Evolutionary conservation across 148 eudicot species (phyloP).

Genomic region (Rhododendron kiyosumense): DNA sequence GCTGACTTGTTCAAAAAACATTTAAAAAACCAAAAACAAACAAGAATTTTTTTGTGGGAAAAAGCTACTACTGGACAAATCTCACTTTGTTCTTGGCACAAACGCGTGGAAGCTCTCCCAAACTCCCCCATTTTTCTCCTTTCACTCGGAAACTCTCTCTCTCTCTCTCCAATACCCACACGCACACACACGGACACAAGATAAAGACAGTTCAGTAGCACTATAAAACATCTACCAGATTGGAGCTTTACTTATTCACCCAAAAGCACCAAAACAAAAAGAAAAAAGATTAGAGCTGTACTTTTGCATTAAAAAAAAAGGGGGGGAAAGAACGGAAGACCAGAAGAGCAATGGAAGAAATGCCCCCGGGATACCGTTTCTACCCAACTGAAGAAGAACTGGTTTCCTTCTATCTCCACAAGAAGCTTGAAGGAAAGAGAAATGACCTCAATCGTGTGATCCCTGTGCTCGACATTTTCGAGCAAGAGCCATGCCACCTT

Average conservation of each 20-base stretch:
- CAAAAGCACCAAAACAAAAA: too few relatives aligned
- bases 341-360: constrained; percentile 4
- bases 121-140: constrained; percentile 12
- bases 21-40: too few relatives aligned
- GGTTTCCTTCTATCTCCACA: constrained; percentile 32
- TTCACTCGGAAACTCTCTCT: constrained; percentile 8
- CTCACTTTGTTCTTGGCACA: too few relatives aligned
- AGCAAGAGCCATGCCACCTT: constrained; percentile 32
- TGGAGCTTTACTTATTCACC: not conserved
- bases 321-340: not conserved
- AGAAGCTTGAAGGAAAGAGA: constrained; percentile 17
- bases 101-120: constrained; percentile 17
- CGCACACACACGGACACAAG: not conserved
- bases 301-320: not conserved
- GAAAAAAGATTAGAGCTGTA: too few relatives aligned
- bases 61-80: not conserved
- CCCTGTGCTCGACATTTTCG: constrained; percentile 28
- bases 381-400: constrained; percentile 48
- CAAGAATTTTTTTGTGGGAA: not conserved
- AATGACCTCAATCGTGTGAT: constrained; percentile 24
- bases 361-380: constrained; percentile 33
- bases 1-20: constrained; percentile 1
- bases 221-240: not conserved
- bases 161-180: not conserved
- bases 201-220: not conserved